Evolutionary conservation across 2,329 filamentous ascomycete species (phyloP), one percentile per base, ranked within the genome.

Genomic region (Fusarium dlaminii): DNA sequence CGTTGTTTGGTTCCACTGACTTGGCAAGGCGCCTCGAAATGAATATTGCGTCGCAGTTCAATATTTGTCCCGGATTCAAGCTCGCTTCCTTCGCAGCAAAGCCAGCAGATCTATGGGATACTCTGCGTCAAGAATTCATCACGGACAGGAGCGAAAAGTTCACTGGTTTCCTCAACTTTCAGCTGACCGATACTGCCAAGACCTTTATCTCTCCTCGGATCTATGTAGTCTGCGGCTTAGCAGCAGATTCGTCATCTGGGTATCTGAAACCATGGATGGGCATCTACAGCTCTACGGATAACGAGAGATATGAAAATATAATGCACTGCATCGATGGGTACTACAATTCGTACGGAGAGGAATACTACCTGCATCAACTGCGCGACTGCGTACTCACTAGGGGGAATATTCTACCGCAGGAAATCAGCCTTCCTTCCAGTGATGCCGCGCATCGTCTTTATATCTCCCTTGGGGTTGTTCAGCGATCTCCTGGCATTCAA

Each of bases 41-140:
- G 30, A 58, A 66, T 3, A 27, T 66, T 1, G 12, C 27, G 8
- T 11, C 32, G 1, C 3, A 10, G 2, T 57, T 49, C 8, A 52
- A 32, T 15, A 66, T 58, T 3, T 13, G 37, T 7, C 17, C 36
- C 5, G 29, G 32, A 7, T 45, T 43, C 11, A 20, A 60, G 12
- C 20, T 67, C 2, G 17, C 17, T 8, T 11, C 64, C 0, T 67
- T 67, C 2, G 63, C 64, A 5, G 64, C 63, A 1, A 67, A 67
- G 4, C 64, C 64, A 14, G 63, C 64, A 7, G 64, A 67, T 5
- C 8, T 67, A 0, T 67, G 64, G 63, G 63, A 67, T 14, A 14
- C 15, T 6, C 8, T 39, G 1, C 17, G 32, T 3, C 43, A 60
- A 0, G n/a, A 24, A 1, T 67, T 67, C 1, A 43, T 67, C 3